Percentiles rank a stretch among this genome's conserved stretches.
These are phyloP conservation scores for Auricularia heimuer DNA, from an alignment of 768 basidiomycete genomes.

Conservation along the genomic window DNA sequence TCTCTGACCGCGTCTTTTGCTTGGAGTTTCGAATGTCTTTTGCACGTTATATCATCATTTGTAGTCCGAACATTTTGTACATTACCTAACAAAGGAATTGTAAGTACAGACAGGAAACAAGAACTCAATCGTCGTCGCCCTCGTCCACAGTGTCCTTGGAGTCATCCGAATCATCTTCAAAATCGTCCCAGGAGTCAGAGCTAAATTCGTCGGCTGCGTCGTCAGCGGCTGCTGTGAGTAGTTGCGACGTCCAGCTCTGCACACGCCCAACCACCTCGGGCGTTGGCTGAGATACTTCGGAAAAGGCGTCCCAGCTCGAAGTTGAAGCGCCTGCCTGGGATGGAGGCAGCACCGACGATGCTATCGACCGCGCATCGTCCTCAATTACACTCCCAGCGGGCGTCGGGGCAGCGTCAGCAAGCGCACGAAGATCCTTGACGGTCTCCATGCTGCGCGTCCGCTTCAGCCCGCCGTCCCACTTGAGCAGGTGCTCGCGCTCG, in stretches of 20 bases:
- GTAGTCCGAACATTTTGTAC: too few relatives aligned
- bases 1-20: too few relatives aligned
- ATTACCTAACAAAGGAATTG: too few relatives aligned
- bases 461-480: background rate
- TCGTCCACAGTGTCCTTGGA: too few relatives aligned
- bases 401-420: background rate
- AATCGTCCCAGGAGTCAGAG: background rate
- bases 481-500: conserved; percentile 39
- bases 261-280: background rate
- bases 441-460: background rate
- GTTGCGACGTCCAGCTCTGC: background rate
- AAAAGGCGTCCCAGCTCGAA: background rate
- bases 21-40: too few relatives aligned
- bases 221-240: background rate
- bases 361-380: background rate
- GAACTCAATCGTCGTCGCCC: too few relatives aligned
- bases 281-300: background rate
- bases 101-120: too few relatives aligned
- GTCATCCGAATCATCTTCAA: background rate
- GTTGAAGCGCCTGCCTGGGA: background rate
- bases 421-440: background rate
- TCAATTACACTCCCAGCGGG: background rate
- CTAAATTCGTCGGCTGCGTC: background rate
- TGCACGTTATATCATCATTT: too few relatives aligned
- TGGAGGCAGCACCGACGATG: background rate